These are phyloP conservation scores for Colletotrichum sp. DNA, from an alignment of 2,329 filamentous ascomycete genomes.

Conservation along the genomic window DNA sequence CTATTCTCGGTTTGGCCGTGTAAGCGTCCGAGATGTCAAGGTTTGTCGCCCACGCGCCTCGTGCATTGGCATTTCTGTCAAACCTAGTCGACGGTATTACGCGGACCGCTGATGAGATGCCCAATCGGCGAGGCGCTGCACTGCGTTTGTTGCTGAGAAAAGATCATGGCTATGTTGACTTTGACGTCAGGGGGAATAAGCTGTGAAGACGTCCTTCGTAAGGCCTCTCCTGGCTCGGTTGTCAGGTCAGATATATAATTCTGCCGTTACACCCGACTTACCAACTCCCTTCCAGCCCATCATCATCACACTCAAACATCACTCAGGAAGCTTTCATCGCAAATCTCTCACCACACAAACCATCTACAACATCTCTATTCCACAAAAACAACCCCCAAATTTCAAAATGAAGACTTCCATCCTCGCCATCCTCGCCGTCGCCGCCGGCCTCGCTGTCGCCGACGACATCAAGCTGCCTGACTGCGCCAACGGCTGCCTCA, in stretches of 20 bases:
- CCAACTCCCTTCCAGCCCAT: background rate
- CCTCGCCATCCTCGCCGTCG: background rate
- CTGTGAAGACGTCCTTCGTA: background rate
- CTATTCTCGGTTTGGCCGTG: background rate
- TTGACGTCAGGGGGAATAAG: background rate
- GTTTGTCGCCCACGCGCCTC: background rate
- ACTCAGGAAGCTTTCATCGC: background rate
- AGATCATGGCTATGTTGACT: background rate
- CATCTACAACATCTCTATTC: background rate
- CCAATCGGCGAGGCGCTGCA: background rate
- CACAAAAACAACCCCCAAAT: background rate
- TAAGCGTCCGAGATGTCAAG: background rate
- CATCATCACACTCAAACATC: background rate
- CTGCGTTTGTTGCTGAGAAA: background rate
- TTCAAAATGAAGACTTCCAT: constrained; percentile 11
- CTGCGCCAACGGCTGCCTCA: constrained; percentile 15
- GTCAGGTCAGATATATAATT: background rate
- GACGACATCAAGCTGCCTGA: constrained; percentile 10
- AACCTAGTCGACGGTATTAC: background rate
- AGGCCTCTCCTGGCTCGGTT: background rate
- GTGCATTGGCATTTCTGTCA: background rate
- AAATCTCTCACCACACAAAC: background rate
- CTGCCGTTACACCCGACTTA: background rate
- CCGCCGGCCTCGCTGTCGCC: background rate
- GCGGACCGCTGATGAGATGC: background rate